Percentiles rank a stretch among this genome's conserved stretches.
Evolutionary conservation across 2,329 filamentous ascomycete genomes (phyloP).

Genomic region (Tolypocladium inflatum): DNA sequence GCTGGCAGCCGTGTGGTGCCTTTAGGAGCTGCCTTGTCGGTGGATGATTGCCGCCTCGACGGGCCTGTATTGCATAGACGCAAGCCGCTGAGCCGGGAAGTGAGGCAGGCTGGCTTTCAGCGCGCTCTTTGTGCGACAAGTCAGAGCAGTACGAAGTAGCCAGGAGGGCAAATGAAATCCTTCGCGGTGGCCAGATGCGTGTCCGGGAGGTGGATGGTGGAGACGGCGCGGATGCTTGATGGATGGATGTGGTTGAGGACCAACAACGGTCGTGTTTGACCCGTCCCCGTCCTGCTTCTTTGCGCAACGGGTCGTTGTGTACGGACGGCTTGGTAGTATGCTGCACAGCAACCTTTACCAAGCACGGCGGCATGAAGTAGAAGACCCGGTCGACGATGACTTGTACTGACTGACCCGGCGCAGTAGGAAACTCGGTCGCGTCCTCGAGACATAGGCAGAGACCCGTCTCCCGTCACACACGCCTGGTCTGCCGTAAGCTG

Average conservation of each 20-base stretch:
- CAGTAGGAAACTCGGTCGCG: too few relatives aligned
- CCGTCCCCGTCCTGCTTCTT: background rate
- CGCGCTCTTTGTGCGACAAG: background rate
- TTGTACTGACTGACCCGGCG: background rate
- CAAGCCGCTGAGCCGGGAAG: conserved; percentile 3
- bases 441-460: background rate
- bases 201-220: background rate
- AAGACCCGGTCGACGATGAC: background rate
- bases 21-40: background rate
- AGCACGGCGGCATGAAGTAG: background rate
- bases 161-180: background rate
- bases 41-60: background rate
- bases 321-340: background rate
- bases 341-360: background rate
- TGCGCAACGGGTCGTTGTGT: background rate
- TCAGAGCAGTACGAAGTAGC: background rate
- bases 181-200: background rate
- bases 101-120: conserved; percentile 5
- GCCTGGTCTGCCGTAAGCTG: background rate
- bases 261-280: background rate
- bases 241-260: background rate
- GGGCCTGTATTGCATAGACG: conserved; percentile 1
- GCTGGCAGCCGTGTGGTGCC: background rate
- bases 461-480: background rate
- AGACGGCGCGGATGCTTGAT: background rate